Conservation (phyloP, 2,329 filamentous ascomycete species). For the Exophiala lecanii-corni region DNA sequence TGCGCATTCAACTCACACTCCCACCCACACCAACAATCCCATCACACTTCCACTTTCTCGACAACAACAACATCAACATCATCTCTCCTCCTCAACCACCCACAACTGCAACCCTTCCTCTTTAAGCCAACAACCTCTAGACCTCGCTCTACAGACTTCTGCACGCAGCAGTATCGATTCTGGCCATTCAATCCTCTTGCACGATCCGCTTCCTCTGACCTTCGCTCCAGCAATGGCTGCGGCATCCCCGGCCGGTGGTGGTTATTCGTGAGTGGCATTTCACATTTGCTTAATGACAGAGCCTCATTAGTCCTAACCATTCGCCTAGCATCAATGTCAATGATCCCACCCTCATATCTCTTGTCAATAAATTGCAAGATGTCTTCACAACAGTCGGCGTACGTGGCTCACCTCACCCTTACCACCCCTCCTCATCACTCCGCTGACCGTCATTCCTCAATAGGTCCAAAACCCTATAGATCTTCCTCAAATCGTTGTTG, state of each 20-base stretch:
- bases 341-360: conserved; percentile 65
- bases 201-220: conserved; percentile 16
- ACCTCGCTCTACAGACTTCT: conserved; percentile 12
- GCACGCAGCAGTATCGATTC: conserved; percentile 15
- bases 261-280: conserved; percentile 42
- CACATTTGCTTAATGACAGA: conserved; percentile 25
- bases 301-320: conserved; percentile 6
- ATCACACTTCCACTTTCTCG: not conserved
- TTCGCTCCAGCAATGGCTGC: conserved; percentile 39
- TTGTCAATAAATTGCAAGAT: conserved; percentile 99
- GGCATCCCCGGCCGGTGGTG: conserved; percentile 33
- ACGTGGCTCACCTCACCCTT: conserved; percentile 34
- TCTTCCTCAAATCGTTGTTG: conserved; percentile 94
- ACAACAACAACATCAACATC: not conserved
- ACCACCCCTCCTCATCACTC: conserved; percentile 16
- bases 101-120: not conserved
- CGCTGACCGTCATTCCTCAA: conserved; percentile 20
- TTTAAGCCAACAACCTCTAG: conserved; percentile 9
- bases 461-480: conserved; percentile 98
- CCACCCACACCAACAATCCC: conserved; percentile 6
- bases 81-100: not conserved
- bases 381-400: conserved; percentile 95
- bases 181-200: conserved; percentile 8
- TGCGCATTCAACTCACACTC: conserved; percentile 7
- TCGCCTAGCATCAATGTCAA: conserved; percentile 63